These are phyloP conservation scores for Pichia terricola DNA, from an alignment of 1,139 yeast species.

Conservation along the genomic window DNA sequence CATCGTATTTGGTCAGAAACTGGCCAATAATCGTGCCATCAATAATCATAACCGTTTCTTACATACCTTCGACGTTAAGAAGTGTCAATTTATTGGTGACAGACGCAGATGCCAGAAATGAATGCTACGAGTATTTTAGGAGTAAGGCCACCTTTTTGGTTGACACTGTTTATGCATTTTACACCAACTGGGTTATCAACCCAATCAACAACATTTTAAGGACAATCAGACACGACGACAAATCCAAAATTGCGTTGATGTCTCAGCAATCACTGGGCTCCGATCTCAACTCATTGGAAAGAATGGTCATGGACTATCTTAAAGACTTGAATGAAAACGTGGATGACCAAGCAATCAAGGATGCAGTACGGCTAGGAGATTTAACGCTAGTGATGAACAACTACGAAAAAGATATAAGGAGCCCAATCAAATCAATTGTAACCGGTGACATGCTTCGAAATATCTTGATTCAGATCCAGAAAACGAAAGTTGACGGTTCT, in stretches of 20 bases:
- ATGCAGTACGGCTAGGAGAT: conserved; percentile 11
- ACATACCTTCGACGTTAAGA: conserved; percentile 2
- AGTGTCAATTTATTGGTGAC: conserved; percentile 4
- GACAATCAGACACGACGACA: conserved; percentile 75
- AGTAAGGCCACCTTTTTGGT: conserved; percentile 34
- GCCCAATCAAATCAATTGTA: conserved; percentile 55
- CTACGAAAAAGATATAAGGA: conserved; percentile 67
- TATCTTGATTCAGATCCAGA: conserved; percentile 79
- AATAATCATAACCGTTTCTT: conserved; percentile 45
- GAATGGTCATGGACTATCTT: conserved; percentile 79
- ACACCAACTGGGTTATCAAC: conserved; percentile 71
- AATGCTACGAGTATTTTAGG: conserved; percentile 1
- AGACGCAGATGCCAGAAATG: conserved; percentile 1
- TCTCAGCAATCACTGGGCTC: conserved; percentile 70
- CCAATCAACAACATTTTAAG: conserved; percentile 70
- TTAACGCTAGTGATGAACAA: conserved; percentile 68
- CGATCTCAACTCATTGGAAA: conserved; percentile 69
- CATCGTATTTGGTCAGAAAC: conserved; percentile 43
- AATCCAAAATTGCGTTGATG: conserved; percentile 62
- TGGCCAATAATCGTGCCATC: conserved; percentile 51
- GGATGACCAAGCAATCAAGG: conserved; percentile 24
- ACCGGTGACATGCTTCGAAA: conserved; percentile 69
- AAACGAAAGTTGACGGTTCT: conserved; percentile 91
- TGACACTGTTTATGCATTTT: conserved; percentile 58
- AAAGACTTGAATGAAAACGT: conserved; percentile 29